Evolutionary conservation across 2,329 filamentous ascomycete genomes (phyloP).

Genomic region (Nemania diffusa): DNA sequence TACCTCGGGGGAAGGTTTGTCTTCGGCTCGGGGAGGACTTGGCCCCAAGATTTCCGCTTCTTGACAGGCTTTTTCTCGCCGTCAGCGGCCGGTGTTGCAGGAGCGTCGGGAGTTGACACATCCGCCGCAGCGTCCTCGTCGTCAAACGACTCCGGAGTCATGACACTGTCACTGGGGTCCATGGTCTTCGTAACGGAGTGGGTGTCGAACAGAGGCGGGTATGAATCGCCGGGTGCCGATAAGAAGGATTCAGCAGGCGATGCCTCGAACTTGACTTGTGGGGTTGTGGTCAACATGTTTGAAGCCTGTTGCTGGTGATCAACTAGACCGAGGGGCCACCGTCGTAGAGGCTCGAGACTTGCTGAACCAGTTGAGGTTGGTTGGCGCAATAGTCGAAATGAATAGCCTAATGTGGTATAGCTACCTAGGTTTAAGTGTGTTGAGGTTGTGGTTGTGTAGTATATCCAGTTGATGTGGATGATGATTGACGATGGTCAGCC

Average conservation of each 20-base stretch:
- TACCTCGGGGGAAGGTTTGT: constrained; percentile 93
- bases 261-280: constrained; percentile 62
- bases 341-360: no score
- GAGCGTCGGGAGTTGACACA: constrained; percentile 32
- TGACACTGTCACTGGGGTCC: constrained; percentile 59
- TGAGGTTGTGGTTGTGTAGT: no score
- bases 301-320: constrained; percentile 30
- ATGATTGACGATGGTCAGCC: not conserved
- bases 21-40: constrained; percentile 95
- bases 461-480: no score
- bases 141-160: constrained; percentile 58
- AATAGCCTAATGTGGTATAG: no score
- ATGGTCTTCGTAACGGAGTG: constrained; percentile 50
- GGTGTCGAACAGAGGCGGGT: constrained; percentile 60
- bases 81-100: constrained; percentile 42
- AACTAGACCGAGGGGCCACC: no score
- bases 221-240: constrained; percentile 61
- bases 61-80: constrained; percentile 77
- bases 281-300: constrained; percentile 48
- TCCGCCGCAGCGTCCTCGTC: constrained; percentile 41
- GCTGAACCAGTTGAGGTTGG: no score
- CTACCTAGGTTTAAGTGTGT: no score
- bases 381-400: no score
- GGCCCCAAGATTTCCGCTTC: constrained; percentile 99
- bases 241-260: constrained; percentile 66